Conservation (phyloP, 2,329 filamentous ascomycete genomes). For the Colletotrichum liriopes region DNA sequence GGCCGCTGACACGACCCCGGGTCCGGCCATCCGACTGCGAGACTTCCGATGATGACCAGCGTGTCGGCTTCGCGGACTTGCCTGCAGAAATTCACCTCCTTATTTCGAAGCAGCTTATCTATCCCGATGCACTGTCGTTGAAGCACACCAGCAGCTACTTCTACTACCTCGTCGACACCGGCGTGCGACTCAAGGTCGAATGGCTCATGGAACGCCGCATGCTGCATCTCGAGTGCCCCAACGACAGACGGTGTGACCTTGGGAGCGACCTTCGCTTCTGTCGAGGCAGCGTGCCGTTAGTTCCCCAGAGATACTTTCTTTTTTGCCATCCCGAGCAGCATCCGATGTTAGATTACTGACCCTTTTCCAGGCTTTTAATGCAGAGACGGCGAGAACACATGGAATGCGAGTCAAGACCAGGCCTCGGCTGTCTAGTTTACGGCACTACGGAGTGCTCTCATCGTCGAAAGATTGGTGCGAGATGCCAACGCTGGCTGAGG, state of each 20-base stretch:
- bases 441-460: constrained; percentile 65
- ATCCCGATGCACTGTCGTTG: constrained; percentile 79
- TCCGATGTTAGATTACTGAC: background rate
- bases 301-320: constrained; percentile 16
- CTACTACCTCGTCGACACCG: constrained; percentile 76
- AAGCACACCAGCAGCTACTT: constrained; percentile 78
- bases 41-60: background rate
- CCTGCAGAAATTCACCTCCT: constrained; percentile 79
- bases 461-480: constrained; percentile 61
- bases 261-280: constrained; percentile 74
- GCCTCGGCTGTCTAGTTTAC: constrained; percentile 70
- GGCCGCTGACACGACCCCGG: constrained; percentile 4
- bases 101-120: constrained; percentile 73
- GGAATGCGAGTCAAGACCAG: constrained; percentile 72
- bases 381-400: constrained; percentile 71
- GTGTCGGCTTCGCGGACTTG: constrained; percentile 62
- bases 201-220: constrained; percentile 78
- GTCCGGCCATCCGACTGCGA: background rate
- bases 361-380: constrained; percentile 68
- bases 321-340: accelerated
- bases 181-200: constrained; percentile 75
- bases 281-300: constrained; percentile 71
- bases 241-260: constrained; percentile 69
- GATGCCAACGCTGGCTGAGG: constrained; percentile 61
- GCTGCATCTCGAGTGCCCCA: constrained; percentile 77